phyloP scores from a whole-genome alignment of 176 grass and related monocot species.

The Hsuehochloa calcarea region DNA sequence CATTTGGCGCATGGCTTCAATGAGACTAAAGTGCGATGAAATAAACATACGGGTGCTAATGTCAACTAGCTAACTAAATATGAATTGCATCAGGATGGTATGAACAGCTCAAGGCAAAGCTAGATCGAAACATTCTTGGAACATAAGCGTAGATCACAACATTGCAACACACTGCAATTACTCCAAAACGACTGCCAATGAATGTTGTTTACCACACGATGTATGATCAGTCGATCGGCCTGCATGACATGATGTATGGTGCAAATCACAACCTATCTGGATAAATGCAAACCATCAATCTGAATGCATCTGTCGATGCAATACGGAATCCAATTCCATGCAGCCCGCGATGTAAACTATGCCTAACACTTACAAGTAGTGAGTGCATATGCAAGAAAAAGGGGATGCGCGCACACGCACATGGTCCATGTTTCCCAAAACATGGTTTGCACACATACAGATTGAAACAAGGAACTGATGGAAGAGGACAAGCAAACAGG shows the following conservation, averaged over 20 bases:
- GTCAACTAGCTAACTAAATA: background rate
- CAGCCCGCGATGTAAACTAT: background rate
- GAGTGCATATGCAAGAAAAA: background rate
- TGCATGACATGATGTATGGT: background rate
- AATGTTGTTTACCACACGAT: background rate
- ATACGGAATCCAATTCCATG: background rate
- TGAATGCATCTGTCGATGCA: background rate
- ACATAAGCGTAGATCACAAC: background rate
- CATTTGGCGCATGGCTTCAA: background rate
- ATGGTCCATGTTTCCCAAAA: slow-evolving; percentile 24
- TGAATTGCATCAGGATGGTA: background rate
- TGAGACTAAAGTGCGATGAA: background rate
- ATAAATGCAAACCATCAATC: slow-evolving; percentile 4
- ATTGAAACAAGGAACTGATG: background rate
- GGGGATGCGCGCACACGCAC: slow-evolving; percentile 4
- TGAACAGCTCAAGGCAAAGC: background rate
- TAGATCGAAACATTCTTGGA: background rate
- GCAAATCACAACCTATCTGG: background rate
- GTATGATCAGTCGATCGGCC: background rate
- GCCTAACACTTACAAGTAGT: background rate
- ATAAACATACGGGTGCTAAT: background rate
- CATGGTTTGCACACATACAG: slow-evolving; percentile 30
- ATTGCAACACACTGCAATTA: background rate
- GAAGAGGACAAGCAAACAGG: slow-evolving; percentile 7
- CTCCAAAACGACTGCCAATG: background rate